Evolutionary conservation across 1,284 basidiomycete species (phyloP).

Genomic region (Xerocomus cyaneibrunnescens): DNA sequence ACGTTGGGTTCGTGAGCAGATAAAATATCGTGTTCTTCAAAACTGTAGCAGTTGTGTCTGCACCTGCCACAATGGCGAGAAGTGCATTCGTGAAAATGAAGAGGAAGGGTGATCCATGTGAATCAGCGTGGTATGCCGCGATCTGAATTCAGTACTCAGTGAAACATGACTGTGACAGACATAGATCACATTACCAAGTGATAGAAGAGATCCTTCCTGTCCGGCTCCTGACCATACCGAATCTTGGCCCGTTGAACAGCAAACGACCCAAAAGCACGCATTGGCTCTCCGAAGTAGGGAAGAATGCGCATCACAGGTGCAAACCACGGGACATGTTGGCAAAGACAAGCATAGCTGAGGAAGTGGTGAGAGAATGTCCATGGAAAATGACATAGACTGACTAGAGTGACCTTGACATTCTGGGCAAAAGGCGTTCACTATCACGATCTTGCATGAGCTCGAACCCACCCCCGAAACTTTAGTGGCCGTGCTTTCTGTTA

Average conservation of each 20-base stretch:
- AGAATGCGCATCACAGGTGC: slow-evolving; percentile 22
- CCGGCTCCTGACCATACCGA: slow-evolving; percentile 26
- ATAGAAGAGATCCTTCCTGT: slow-evolving; percentile 39
- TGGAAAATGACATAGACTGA: slow-evolving; percentile 7
- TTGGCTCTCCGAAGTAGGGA: slow-evolving; percentile 23
- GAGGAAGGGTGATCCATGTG: slow-evolving; percentile 24
- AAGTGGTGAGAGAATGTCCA: slow-evolving; percentile 7
- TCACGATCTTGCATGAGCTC: slow-evolving; percentile 26
- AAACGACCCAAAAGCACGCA: slow-evolving; percentile 26
- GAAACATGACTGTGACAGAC: background rate
- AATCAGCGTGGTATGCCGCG: slow-evolving; percentile 22
- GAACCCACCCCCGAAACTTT: slow-evolving; percentile 27
- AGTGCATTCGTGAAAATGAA: slow-evolving; percentile 35
- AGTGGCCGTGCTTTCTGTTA: background rate
- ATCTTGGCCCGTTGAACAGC: slow-evolving; percentile 25
- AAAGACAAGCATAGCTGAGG: slow-evolving; percentile 17
- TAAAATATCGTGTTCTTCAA: slow-evolving; percentile 34
- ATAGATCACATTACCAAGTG: slow-evolving; percentile 32
- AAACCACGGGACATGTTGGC: slow-evolving; percentile 37
- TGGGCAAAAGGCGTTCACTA: slow-evolving; percentile 12
- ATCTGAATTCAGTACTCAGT: slow-evolving; percentile 14
- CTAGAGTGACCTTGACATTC: slow-evolving; percentile 25
- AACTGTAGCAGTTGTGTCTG: slow-evolving; percentile 39
- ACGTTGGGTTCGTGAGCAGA: slow-evolving; percentile 34
- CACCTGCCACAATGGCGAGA: slow-evolving; percentile 41